Conservation (phyloP, 768 basidiomycete genomes). For the Mycena capillaripes region DNA sequence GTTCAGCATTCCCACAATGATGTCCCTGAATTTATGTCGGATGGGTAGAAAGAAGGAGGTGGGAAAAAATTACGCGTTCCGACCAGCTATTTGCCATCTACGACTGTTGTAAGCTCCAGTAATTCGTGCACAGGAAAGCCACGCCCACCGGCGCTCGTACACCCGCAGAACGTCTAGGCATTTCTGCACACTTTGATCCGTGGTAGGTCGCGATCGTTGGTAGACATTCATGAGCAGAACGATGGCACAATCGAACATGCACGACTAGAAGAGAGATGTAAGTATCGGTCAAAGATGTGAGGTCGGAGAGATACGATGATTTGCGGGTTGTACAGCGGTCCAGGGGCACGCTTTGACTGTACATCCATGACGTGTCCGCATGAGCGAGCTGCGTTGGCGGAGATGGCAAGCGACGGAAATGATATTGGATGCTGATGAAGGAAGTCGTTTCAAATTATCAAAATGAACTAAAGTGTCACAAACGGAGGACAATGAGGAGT, state of each 20-base stretch:
- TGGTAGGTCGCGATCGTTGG: slow-evolving; percentile 23
- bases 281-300: neutral
- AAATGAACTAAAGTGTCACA: neutral
- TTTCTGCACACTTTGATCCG: slow-evolving; percentile 28
- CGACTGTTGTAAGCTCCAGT: too few relatives aligned
- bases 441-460: too few relatives aligned
- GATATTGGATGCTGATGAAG: slow-evolving; percentile 19
- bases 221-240: slow-evolving; percentile 30
- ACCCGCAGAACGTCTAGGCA: slow-evolving; percentile 24
- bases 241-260: slow-evolving; percentile 26
- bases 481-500: slow-evolving; percentile 49
- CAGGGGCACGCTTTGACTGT: slow-evolving; percentile 54
- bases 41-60: neutral
- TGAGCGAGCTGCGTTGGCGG: slow-evolving; percentile 85
- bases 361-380: slow-evolving; percentile 85
- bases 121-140: too few relatives aligned
- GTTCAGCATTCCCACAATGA: slow-evolving; percentile 26
- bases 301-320: slow-evolving; percentile 3
- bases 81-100: slow-evolving; percentile 33
- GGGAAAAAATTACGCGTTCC: slow-evolving; percentile 9
- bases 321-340: slow-evolving; percentile 33
- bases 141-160: slow-evolving; percentile 31
- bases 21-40: slow-evolving; percentile 23
- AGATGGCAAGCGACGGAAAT: slow-evolving; percentile 81
- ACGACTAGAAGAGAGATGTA: slow-evolving; percentile 2